Conservation (phyloP, 805 yeast genomes). For the Jamesozyma jinghongensis region DNA sequence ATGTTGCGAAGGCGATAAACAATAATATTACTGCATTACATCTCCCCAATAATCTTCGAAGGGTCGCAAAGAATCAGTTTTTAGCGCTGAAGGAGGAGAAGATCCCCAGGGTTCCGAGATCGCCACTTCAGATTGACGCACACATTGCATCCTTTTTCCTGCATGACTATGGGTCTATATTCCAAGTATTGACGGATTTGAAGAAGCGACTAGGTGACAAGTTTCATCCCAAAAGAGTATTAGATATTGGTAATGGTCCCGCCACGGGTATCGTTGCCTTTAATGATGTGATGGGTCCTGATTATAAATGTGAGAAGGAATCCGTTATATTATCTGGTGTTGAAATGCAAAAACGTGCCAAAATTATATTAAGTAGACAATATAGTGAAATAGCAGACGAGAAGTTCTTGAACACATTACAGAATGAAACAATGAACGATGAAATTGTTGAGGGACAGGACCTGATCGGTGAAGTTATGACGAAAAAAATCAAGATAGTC, state of each 20-base stretch:
- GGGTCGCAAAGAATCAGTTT: slow-evolving; percentile 50
- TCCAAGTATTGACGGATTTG: slow-evolving; percentile 59
- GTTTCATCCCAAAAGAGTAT: slow-evolving; percentile 56
- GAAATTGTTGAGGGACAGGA: slow-evolving; percentile 26
- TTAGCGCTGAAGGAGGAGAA: slow-evolving; percentile 42
- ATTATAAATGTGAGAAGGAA: slow-evolving; percentile 57
- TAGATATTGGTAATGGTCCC: slow-evolving; percentile 86
- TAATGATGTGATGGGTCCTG: slow-evolving; percentile 63
- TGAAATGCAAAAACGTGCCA: slow-evolving; percentile 76
- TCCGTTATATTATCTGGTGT: slow-evolving; percentile 61
- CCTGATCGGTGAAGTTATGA: slow-evolving; percentile 46
- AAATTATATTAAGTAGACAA: slow-evolving; percentile 64
- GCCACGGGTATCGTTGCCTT: slow-evolving; percentile 84
- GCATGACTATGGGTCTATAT: slow-evolving; percentile 67
- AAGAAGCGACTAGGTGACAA: slow-evolving; percentile 37
- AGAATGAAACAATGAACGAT: neutral
- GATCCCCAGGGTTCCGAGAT: slow-evolving; percentile 41
- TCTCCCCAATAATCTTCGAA: slow-evolving; percentile 55
- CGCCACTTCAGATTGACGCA: slow-evolving; percentile 58
- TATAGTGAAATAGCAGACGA: slow-evolving; percentile 35
- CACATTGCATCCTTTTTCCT: slow-evolving; percentile 72
- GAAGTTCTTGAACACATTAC: slow-evolving; percentile 7
- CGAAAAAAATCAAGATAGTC: slow-evolving; percentile 43
- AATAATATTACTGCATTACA: slow-evolving; percentile 53
- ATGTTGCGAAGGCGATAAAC: slow-evolving; percentile 49